Base-by-base conservation (phyloP, 1,139 yeast species). In the Debaryomyces udenii region DNA sequence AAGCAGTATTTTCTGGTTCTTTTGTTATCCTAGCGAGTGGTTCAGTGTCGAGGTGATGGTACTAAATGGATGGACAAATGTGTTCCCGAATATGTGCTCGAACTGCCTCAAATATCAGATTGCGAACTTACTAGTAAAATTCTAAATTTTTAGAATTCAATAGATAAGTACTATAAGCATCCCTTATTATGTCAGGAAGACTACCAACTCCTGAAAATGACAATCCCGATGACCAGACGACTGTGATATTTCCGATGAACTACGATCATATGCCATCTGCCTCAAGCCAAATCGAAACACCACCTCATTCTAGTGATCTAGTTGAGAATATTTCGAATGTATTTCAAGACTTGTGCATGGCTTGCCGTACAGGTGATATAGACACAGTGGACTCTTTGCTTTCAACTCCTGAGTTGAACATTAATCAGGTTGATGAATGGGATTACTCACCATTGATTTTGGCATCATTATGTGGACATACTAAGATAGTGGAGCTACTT, bases 391-490 rank as follows among this genome's bases (percentile, higher is more conserved):
- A 83, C 40, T 64, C 78, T 23, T 61, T 81, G 31, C 68, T 84
- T 5, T 56, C 62, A 9, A 68, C 82, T 0, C 73, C 78, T 4
- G 78, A 83, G 13, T 68, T 82, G 7, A 74, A 82, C 47, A 60
- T 80, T 43, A 86, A 86, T 56, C 78, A 69, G 41, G 78, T 80
- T 27, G 94, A 86, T 55, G 80, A 78, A 48, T 86, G 83, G 75
- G 86, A 86, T 56, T 81, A 84, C 56, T 76, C 90, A 2, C 94
- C 94, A 0, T 67, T 86, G 47, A 82, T 83, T 45, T 61, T 86
- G 23, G 87, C 90, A 7, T 80, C 88, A 22, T 56, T 86, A 9
- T 86, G 94, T 63, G 95, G 95, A 0, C 93, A 86, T 58, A 74
- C 71, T 46, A 65, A 66, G 1, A 72, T 86, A 6, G 94, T 86